Conservation (phyloP, 2,329 filamentous ascomycete genomes). For the Immersiporthe knoxdaviesiana region DNA sequence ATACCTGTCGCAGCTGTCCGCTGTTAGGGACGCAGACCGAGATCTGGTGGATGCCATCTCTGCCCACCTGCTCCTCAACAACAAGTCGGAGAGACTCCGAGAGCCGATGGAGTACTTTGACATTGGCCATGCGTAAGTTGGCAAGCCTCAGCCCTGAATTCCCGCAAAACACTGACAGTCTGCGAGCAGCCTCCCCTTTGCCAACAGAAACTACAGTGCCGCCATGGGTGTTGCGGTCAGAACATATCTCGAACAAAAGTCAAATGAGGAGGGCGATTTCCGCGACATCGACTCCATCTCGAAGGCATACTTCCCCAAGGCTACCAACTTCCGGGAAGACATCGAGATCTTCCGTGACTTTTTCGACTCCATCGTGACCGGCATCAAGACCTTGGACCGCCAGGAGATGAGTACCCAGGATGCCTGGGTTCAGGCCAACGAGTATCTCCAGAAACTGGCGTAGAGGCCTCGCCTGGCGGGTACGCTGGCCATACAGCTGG, state of each 20-base stretch:
- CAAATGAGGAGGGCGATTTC: conserved; percentile 31
- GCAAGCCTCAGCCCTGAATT: background rate
- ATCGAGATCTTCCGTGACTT: conserved; percentile 61
- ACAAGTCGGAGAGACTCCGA: conserved; percentile 73
- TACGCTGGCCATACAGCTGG: background rate
- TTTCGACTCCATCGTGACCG: conserved; percentile 60
- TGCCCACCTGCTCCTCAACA: conserved; percentile 78
- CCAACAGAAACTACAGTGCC: conserved; percentile 27
- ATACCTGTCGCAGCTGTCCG: conserved; percentile 81
- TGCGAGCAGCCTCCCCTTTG: conserved; percentile 27
- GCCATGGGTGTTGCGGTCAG: conserved; percentile 29
- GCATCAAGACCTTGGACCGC: conserved; percentile 57
- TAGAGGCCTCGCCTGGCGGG: conserved; percentile 23
- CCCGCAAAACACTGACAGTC: conserved; percentile 30
- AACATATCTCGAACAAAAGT: conserved; percentile 27
- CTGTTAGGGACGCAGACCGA: conserved; percentile 77
- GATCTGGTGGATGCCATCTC: conserved; percentile 84
- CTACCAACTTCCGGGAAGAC: conserved; percentile 62
- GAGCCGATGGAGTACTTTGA: conserved; percentile 60
- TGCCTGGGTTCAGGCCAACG: conserved; percentile 59
- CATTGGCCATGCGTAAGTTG: conserved; percentile 71
- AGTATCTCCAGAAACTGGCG: conserved; percentile 52
- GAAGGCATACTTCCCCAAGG: conserved; percentile 52
- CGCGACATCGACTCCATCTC: conserved; percentile 35
- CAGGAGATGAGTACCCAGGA: conserved; percentile 54